Percentiles rank a stretch among this genome's conserved stretches.
These are phyloP conservation scores for Calonectria pseudoreteaudii DNA, from an alignment of 2,329 filamentous ascomycete species.

Conservation along the genomic window DNA sequence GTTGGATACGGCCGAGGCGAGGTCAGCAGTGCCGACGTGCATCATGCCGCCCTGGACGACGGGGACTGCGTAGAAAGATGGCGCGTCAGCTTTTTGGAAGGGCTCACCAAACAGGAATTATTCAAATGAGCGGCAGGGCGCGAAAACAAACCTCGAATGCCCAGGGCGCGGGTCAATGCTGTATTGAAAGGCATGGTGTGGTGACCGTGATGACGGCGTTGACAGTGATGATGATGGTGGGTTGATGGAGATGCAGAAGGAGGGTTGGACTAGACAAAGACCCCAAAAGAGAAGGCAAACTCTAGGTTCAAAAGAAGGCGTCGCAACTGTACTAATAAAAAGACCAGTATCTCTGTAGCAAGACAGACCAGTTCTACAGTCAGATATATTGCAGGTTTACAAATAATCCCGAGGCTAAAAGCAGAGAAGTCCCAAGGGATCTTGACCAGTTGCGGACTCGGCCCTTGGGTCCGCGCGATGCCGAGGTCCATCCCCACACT, in stretches of 20 bases:
- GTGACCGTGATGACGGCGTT: not conserved
- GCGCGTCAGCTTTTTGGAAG: not conserved
- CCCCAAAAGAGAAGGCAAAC: not conserved
- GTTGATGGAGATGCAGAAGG: not conserved
- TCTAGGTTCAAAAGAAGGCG: not conserved
- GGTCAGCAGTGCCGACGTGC: conserved; percentile 85
- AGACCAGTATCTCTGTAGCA: not conserved
- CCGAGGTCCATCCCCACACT: conserved; percentile 33
- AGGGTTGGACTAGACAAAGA: not conserved
- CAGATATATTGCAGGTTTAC: not conserved
- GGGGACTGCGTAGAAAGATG: conserved; percentile 66
- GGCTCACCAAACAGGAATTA: not conserved
- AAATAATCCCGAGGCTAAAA: conserved; percentile 25
- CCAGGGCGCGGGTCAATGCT: conserved; percentile 67
- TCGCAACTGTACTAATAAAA: not conserved
- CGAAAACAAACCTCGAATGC: conserved; percentile 60
- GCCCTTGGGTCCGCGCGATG: conserved; percentile 19
- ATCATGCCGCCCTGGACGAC: conserved; percentile 90
- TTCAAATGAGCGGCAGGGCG: not conserved
- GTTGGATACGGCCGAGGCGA: conserved; percentile 81
- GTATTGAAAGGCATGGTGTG: conserved; percentile 67
- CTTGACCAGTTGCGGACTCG: not conserved
- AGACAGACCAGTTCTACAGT: not conserved
- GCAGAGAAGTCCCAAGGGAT: not conserved
- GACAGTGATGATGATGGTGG: not conserved